A percentile compares a stretch with the other conserved stretches of the same genome.
Evolutionary conservation across 495 filamentous ascomycete genomes (phyloP).

Genomic region (Neurospora sp.): DNA sequence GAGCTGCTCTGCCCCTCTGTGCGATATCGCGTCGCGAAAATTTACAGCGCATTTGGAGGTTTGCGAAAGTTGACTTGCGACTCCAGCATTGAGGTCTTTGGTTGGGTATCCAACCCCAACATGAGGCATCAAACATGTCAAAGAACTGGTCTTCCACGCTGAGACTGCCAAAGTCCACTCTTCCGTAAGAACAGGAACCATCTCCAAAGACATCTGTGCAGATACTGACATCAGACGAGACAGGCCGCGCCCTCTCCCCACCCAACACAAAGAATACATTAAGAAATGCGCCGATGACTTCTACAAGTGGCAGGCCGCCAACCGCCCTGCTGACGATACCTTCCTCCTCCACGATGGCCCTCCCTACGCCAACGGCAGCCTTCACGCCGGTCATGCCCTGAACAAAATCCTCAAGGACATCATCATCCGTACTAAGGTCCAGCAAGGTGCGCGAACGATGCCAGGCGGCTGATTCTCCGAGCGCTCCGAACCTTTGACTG

Average conservation of each 20-base stretch:
- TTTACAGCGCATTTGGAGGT: not conserved
- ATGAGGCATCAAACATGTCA: slow-evolving; percentile 29
- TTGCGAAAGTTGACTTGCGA: not conserved
- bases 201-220: not conserved
- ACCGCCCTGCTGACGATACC: slow-evolving; percentile 44
- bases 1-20: not conserved
- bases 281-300: slow-evolving; percentile 75
- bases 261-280: slow-evolving; percentile 51
- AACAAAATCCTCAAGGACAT: slow-evolving; percentile 98
- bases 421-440: slow-evolving; percentile 68
- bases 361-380: slow-evolving; percentile 89
- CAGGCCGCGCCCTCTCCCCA: slow-evolving; percentile 38
- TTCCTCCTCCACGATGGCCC: slow-evolving; percentile 94
- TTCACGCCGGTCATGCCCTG: slow-evolving; percentile 94
- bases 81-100: not conserved
- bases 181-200: slow-evolving; percentile 27
- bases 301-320: slow-evolving; percentile 71
- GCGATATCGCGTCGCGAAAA: slow-evolving; percentile 5
- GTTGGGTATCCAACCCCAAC: not conserved
- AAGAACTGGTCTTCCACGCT: slow-evolving; percentile 40
- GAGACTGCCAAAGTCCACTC: slow-evolving; percentile 38
- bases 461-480: not conserved
- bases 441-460: slow-evolving; percentile 43
- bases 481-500: not conserved
- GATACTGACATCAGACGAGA: not conserved